Evolutionary conservation across 2,329 filamentous ascomycete genomes (phyloP), one percentile per base, ranked within the genome.

Genomic region (Aspergillus sp.): DNA sequence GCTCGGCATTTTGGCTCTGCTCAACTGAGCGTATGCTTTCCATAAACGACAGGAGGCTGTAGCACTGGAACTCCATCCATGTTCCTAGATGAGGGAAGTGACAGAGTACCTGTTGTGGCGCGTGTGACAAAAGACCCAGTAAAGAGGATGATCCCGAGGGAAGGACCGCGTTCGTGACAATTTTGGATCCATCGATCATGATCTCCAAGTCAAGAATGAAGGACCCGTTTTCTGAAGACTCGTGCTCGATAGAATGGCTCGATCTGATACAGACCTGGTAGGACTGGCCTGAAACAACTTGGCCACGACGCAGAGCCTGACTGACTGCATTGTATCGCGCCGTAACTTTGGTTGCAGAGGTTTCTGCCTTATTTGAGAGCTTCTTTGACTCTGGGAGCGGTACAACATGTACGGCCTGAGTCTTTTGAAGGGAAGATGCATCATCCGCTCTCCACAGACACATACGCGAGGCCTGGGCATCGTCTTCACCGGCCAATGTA

Each of bases 41-140:
- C 8, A 59, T 52, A 43, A 65, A 71, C 2, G 60, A 60, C 2
- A 74, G 55, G 3, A 69, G 22, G 0, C 56, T 66, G 49, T 68
- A 55, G 2, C 59, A 54, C 11, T 56, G 54, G 45, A 62, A 67
- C 30, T 65, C 60, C 14, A 67, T 51, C 13, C 57, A 63, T 3
- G 67, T 66, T 0, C 67, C 69, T 10, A 70, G 42, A 0, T 48
- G 44, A 2, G 67, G 67, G 6, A 70, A 50, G 49, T 71, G 68
- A 50, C 61, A 66, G 26, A 59, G 59, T 6, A 69, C 52, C 0
- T 30, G 46, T 20, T 61, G 61, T 43, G 47, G 4, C 4, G 47
- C 22, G 22, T 54, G 41, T 8, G 26, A 30, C 26, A 30, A 8
- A 30, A 7, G 9, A 1, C 26, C 26, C 10, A 30, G 26, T 3